phyloP scores from a whole-genome alignment of 495 filamentous ascomycete genomes.

The Aspergillus kassunensis region DNA sequence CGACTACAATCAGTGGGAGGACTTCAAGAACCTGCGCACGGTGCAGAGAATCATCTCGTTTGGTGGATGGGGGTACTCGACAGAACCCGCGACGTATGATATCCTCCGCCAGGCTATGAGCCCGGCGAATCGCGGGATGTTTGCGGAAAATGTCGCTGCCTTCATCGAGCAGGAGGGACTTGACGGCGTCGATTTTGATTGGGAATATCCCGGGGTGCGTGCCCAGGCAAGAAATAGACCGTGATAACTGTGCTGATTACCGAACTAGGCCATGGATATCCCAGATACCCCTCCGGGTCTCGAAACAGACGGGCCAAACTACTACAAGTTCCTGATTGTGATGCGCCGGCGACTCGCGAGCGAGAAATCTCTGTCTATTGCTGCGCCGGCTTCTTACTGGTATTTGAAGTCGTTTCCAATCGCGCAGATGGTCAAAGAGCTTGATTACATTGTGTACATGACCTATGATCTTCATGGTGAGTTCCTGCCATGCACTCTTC shows the following conservation, averaged over 20 bases:
- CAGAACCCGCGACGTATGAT: conserved; percentile 27
- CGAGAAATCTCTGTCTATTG: conserved; percentile 14
- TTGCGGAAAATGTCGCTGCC: conserved; percentile 30
- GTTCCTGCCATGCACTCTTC: too few species aligned
- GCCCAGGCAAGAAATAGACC: too few species aligned
- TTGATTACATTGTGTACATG: conserved; percentile 38
- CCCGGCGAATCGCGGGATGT: conserved; percentile 27
- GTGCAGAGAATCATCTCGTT: conserved; percentile 39
- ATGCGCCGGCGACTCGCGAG: not conserved
- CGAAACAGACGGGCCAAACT: conserved; percentile 18
- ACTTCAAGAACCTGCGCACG: conserved; percentile 18
- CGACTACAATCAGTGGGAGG: conserved; percentile 16
- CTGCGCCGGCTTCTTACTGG: conserved; percentile 28
- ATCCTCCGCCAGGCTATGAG: conserved; percentile 37
- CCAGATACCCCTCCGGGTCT: conserved; percentile 31
- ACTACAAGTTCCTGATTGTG: conserved; percentile 20
- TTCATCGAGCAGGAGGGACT: conserved; percentile 31
- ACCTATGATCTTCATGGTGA: conserved; percentile 35
- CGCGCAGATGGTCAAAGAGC: conserved; percentile 12
- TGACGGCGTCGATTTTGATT: conserved; percentile 41
- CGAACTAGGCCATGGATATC: conserved; percentile 33
- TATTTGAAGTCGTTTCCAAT: conserved; percentile 33
- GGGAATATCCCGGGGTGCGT: conserved; percentile 34
- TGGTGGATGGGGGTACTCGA: conserved; percentile 47
- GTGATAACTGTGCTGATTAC: not conserved